Evolutionary conservation across 2,329 filamentous ascomycete species (phyloP).

Genomic region (Ceratocystis diversiconidia): DNA sequence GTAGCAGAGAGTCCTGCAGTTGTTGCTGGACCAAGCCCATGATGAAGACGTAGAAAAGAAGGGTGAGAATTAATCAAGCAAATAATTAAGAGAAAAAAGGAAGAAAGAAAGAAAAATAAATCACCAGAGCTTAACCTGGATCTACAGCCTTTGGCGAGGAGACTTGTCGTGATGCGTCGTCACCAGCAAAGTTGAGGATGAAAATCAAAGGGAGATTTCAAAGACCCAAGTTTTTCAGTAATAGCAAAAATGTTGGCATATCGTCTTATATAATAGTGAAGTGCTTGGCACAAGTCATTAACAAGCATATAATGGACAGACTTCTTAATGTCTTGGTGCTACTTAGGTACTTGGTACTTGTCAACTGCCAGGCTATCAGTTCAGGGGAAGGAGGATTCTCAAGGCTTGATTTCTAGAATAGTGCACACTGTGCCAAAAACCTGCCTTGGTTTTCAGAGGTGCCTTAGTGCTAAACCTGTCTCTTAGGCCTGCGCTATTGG

Average conservation of each 20-base stretch:
- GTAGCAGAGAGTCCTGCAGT: conserved; percentile 27
- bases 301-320: no score
- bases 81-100: conserved; percentile 17
- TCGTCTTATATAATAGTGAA: conserved; percentile 1
- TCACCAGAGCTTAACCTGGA: not conserved
- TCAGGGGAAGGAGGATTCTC: conserved; percentile 2
- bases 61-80: not conserved
- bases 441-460: no score
- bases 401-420: not conserved
- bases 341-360: not conserved
- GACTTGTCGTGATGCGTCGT: conserved; percentile 3
- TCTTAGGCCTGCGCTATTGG: not conserved
- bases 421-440: not conserved
- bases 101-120: conserved; percentile 8
- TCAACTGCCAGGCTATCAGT: not conserved
- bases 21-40: conserved; percentile 45
- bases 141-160: not conserved
- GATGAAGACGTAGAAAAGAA: conserved; percentile 18
- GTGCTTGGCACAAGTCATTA: not conserved
- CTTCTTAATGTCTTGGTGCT: not conserved
- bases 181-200: conserved; percentile 1
- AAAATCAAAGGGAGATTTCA: conserved; percentile 1
- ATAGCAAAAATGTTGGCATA: not conserved
- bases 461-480: not conserved
- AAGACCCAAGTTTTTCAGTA: not conserved